Evolutionary conservation across 768 basidiomycete species (phyloP).

Genomic region (Mycena albidolilacea): DNA sequence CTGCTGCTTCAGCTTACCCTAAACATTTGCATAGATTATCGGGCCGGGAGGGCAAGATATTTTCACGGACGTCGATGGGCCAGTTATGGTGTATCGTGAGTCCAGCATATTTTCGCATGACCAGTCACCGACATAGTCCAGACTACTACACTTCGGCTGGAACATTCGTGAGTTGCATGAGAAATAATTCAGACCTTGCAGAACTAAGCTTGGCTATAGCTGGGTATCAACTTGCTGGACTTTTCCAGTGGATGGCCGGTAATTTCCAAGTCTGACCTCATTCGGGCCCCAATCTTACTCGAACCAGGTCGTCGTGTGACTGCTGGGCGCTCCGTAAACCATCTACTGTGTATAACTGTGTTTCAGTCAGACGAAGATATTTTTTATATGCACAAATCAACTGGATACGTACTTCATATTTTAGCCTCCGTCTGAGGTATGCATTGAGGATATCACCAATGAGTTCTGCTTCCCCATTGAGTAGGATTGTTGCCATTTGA

Average conservation of each 20-base stretch:
- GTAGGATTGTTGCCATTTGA: constrained; percentile 8
- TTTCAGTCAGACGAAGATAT: no score
- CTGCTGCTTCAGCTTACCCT: background rate
- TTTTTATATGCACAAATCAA: no score
- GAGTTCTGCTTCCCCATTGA: constrained; percentile 5
- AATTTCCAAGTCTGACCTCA: constrained; percentile 47
- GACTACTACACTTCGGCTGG: constrained; percentile 67
- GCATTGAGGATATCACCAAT: no score
- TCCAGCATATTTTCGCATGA: constrained; percentile 18
- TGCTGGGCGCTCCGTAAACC: background rate
- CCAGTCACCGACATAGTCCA: constrained; percentile 35
- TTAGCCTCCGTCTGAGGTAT: no score
- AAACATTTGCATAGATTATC: constrained; percentile 52
- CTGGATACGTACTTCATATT: no score
- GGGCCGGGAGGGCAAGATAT: constrained; percentile 73
- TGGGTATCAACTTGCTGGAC: constrained; percentile 63
- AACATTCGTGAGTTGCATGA: constrained; percentile 53
- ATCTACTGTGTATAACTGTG: no score
- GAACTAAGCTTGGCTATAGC: constrained; percentile 40
- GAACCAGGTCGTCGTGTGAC: constrained; percentile 31
- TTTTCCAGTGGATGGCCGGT: constrained; percentile 69
- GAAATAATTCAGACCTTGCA: background rate
- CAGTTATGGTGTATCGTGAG: constrained; percentile 68
- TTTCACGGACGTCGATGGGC: constrained; percentile 59
- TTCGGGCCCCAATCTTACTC: background rate